A percentile compares a stretch with the other conserved stretches of the same genome.
Evolutionary conservation across 2,329 filamentous ascomycete genomes (phyloP).

Genomic region (Leptographium radiaticola): DNA sequence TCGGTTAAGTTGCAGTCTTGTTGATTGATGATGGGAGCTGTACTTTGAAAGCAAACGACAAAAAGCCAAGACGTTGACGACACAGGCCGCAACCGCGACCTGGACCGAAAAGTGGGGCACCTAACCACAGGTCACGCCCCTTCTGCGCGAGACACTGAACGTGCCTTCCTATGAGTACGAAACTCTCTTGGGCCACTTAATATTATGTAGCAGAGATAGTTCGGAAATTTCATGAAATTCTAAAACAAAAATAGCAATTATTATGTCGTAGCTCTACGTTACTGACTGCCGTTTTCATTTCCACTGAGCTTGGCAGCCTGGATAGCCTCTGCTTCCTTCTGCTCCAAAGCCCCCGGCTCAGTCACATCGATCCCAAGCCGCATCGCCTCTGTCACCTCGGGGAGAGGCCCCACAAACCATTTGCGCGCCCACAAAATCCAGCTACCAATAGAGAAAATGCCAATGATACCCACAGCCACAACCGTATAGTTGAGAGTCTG

Average conservation of each 20-base stretch:
- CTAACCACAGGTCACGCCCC: too few relatives aligned
- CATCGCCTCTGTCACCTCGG: conserved; percentile 37
- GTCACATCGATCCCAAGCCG: conserved; percentile 31
- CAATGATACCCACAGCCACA: conserved; percentile 45
- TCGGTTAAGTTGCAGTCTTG: too few relatives aligned
- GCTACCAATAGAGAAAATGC: conserved; percentile 28
- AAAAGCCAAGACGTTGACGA: too few relatives aligned
- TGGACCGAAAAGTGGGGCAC: too few relatives aligned
- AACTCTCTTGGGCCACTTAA: too few relatives aligned
- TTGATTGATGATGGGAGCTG: not conserved
- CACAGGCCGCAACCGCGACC: too few relatives aligned
- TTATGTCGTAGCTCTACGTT: not conserved
- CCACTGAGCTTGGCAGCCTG: not conserved
- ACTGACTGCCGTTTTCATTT: not conserved
- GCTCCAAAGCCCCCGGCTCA: conserved; percentile 30
- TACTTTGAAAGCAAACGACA: not conserved
- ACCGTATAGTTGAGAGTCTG: conserved; percentile 47
- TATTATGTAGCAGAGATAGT: too few relatives aligned
- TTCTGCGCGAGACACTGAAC: not conserved
- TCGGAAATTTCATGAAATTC: too few relatives aligned
- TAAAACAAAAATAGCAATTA: not conserved
- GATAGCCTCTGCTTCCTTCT: conserved; percentile 16
- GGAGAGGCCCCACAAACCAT: conserved; percentile 44
- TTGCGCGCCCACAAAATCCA: conserved; percentile 39
- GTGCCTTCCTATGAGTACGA: too few relatives aligned